Evolutionary conservation across 2,329 filamentous ascomycete species (phyloP), one percentile per base, ranked within the genome.

Genomic region (Sordariomycetes sp.): DNA sequence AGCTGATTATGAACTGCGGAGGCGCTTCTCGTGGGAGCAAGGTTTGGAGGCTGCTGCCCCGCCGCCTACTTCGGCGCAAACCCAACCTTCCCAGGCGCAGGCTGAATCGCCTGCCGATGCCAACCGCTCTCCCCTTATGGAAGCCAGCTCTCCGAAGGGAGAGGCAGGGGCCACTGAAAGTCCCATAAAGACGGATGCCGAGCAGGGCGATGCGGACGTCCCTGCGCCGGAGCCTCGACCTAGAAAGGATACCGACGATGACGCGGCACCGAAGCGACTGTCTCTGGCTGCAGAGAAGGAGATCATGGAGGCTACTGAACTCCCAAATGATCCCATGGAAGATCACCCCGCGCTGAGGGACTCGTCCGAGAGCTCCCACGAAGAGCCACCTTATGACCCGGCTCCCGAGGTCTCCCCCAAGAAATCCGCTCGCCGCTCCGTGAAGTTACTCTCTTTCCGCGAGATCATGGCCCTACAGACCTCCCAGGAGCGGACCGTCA

Each of bases 381-480:
- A 55, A 25, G n/a, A 24, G 15, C 20, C 15, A 12, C 3, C 20
- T 12, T 15, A 28, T 15, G 20, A 36, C 32, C 32, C 34, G 20
- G 4, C 48, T 42, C 36, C 52, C 52, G 35, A 50, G 20, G 20
- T 6, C 8, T 50, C 45, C 24, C n/a, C 45, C 22, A 50, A 22
- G 22, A 13, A 32, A 22, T 13, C n/a, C 22, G 45, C 45, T 20
- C n/a, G 45, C n/a, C n/a, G 22, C 17, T 50, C 45, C 12, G 28
- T 17, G 32, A 34, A 52, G 35, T 25, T 17, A 8, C 45, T 53
- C 22, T 24, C 79, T 1, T 91, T 95, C 70, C 81, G 84, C 55
- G 87, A 95, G 59, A 95, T 96, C 60, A 76, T 90, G 64, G 82
- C 80, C 10, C 76, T 94, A 54, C 76, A 80, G 17, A 81, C 80